These are phyloP conservation scores for Boletus sp. DNA, from an alignment of 768 basidiomycete species.

Conservation along the genomic window DNA sequence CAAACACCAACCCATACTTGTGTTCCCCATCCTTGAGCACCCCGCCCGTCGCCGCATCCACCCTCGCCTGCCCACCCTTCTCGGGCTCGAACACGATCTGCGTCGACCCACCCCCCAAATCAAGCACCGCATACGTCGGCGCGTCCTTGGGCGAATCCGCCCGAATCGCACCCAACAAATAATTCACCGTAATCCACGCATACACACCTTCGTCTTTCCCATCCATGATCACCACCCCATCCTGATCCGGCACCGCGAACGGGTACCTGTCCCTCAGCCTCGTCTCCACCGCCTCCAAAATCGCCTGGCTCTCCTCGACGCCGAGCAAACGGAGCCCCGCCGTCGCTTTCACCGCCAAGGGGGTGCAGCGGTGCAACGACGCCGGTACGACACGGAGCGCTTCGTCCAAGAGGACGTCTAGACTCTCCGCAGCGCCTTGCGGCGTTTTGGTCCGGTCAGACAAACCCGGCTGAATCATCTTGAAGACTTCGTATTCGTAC, in stretches of 20 bases:
- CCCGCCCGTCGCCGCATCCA: conserved; percentile 23
- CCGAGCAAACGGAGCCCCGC: conserved; percentile 82
- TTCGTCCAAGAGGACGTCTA: conserved; percentile 77
- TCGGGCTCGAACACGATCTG: conserved; percentile 95
- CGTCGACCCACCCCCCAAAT: conserved; percentile 94
- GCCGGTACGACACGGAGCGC: conserved; percentile 77
- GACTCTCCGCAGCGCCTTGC: conserved; percentile 66
- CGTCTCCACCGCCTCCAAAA: conserved; percentile 68
- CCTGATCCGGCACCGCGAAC: conserved; percentile 59
- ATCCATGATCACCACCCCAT: conserved; percentile 87
- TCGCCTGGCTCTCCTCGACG: conserved; percentile 56
- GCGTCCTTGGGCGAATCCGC: conserved; percentile 43
- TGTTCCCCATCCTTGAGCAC: conserved; percentile 79
- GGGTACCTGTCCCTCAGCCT: conserved; percentile 59
- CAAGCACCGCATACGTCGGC: conserved; percentile 83
- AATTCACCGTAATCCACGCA: conserved; percentile 98
- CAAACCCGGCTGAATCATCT: conserved; percentile 75
- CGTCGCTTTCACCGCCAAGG: conserved; percentile 89
- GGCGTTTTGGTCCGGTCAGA: conserved; percentile 60
- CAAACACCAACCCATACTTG: conserved; percentile 81
- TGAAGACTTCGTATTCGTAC: conserved; percentile 94
- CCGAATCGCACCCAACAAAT: conserved; percentile 74
- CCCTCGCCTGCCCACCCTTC: conserved; percentile 38
- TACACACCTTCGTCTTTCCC: conserved; percentile 97
- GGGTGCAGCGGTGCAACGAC: conserved; percentile 62